Conservation (phyloP, 2,329 filamentous ascomycete species). For the Pochonia chlamydosporia region DNA sequence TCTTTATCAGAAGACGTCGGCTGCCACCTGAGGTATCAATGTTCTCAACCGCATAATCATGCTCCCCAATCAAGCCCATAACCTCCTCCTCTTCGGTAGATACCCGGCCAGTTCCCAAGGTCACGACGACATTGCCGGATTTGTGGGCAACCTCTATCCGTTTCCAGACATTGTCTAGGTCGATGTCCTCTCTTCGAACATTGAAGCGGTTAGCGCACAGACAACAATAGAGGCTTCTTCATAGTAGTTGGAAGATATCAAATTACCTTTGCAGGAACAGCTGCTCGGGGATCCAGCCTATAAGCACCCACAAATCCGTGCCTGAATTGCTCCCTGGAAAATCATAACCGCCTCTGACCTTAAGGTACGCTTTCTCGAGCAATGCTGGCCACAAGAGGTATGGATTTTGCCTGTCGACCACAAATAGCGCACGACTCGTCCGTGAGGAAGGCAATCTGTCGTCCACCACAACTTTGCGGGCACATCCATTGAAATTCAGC, state of each 20-base stretch:
- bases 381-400: constrained; percentile 85
- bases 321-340: constrained; percentile 97
- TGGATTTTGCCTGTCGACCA: constrained; percentile 79
- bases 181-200: constrained; percentile 62
- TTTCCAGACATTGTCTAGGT: constrained; percentile 70
- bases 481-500: constrained; percentile 95
- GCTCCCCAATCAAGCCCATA: constrained; percentile 78
- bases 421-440: constrained; percentile 71
- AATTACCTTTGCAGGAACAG: constrained; percentile 72
- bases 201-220: not conserved
- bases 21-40: constrained; percentile 58
- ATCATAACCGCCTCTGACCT: constrained; percentile 91
- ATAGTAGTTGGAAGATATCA: not conserved
- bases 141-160: constrained; percentile 70
- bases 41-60: constrained; percentile 89
- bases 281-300: constrained; percentile 96
- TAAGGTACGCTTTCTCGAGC: constrained; percentile 93
- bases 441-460: constrained; percentile 78
- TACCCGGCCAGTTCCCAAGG: constrained; percentile 82
- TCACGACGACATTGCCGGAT: constrained; percentile 77
- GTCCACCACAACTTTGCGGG: constrained; percentile 80
- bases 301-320: constrained; percentile 87
- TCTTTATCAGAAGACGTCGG: constrained; percentile 78
- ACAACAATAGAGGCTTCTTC: not conserved
- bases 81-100: constrained; percentile 70